Evolutionary conservation across 2,329 filamentous ascomycete species (phyloP), one percentile per base, ranked within the genome.

Genomic region (Sporothrix globosa): DNA sequence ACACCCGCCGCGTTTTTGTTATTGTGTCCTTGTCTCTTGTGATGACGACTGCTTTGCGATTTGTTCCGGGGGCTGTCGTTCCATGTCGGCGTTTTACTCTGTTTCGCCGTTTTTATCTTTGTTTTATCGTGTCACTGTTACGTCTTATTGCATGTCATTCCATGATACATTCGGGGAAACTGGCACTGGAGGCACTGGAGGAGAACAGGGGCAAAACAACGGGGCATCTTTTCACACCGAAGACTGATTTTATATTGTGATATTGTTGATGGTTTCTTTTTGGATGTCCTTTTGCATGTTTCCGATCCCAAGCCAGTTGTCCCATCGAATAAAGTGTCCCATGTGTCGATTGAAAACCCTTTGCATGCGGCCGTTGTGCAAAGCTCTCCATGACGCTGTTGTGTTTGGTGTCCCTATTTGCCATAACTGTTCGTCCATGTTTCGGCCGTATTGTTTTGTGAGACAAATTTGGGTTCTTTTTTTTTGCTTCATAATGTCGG

Each of bases 21-120:
- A 39, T 39, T 63, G n/a, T n/a, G 21, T 19, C 41, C 41, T 46
- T 68, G 30, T 48, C 46, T 27, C 21, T 34, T 44, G 44, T n/a
- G 21, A 34, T 63, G 13, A 63, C 58, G 58, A 63, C 58, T 24
- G n/a, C 58, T 63, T 63, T 63, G 58, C 39, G 39, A 13, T 46
- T 39, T 44, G 21, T 44, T 60, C 41, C 21, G 39, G 4, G 54
- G 39, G 58, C n/a, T 19, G 39, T 27, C 21, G 54, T 10, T 63
- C 41, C 34, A 21, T 24, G 21, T 11, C 41, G 58, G 58, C 39
- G 58, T 63, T 54, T 58, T 14, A 46, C n/a, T 46, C n/a, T 27
- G 5, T 34, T 24, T 24, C 39, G 34, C 11, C 14, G 39, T 6
- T 63, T 61, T 14, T 21, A 41, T 41, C 21, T 9, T 34, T 58